Evolutionary conservation across 768 basidiomycete genomes (phyloP).

Genomic region (Trametes cingulata): DNA sequence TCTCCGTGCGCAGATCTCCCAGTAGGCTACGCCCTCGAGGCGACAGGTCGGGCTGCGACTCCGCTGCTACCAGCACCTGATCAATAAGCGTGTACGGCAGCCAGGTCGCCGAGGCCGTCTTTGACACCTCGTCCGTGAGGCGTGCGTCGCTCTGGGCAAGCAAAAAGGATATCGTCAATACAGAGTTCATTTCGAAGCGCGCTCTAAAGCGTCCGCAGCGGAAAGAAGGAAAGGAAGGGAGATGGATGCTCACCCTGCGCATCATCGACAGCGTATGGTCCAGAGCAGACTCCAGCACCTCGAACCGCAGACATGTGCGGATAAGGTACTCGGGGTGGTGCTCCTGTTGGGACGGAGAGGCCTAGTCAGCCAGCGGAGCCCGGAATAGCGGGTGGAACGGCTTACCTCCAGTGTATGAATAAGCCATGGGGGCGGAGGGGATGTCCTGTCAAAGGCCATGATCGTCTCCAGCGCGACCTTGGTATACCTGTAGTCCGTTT

Average conservation of each 20-base stretch:
- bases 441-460: slow-evolving; percentile 59
- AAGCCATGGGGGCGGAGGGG: slow-evolving; percentile 81
- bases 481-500: slow-evolving; percentile 74
- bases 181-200: slow-evolving; percentile 6
- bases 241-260: slow-evolving; percentile 55
- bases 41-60: slow-evolving; percentile 51
- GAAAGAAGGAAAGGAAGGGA: slow-evolving; percentile 13
- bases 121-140: slow-evolving; percentile 52
- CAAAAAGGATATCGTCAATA: background rate
- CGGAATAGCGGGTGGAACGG: slow-evolving; percentile 2
- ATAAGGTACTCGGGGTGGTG: slow-evolving; percentile 85
- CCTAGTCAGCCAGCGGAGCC: background rate
- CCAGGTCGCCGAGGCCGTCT: slow-evolving; percentile 67
- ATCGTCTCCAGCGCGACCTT: slow-evolving; percentile 79
- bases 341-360: slow-evolving; percentile 40
- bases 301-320: slow-evolving; percentile 74
- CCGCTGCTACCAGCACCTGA: slow-evolving; percentile 71
- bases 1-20: slow-evolving; percentile 55
- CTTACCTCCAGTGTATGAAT: slow-evolving; percentile 70
- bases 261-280: slow-evolving; percentile 72
- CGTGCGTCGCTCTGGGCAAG: slow-evolving; percentile 50
- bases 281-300: slow-evolving; percentile 75
- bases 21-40: slow-evolving; percentile 42
- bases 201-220: slow-evolving; percentile 10
- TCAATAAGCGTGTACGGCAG: slow-evolving; percentile 84